These are phyloP conservation scores for Fraxinus americana DNA, from an alignment of 257 asterid species.

Conservation along the genomic window DNA sequence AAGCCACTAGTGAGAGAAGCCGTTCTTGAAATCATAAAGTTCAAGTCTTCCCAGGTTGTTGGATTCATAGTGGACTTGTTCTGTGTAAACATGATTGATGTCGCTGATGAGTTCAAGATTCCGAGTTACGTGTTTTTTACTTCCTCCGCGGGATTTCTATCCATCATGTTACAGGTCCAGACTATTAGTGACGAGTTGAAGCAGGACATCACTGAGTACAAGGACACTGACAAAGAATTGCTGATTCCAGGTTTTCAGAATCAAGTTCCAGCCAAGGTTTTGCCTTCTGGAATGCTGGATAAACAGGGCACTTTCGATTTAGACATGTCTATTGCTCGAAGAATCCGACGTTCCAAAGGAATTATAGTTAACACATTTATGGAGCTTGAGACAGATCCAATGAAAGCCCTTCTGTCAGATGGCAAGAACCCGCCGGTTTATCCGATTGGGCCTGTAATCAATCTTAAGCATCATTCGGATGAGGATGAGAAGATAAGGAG, in stretches of 20 bases:
- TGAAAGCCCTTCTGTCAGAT: neutral
- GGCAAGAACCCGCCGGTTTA: slow-evolving; percentile 21
- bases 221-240: slow-evolving; percentile 20
- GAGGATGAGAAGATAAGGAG: slow-evolving; percentile 9
- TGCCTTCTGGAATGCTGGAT: slow-evolving; percentile 24
- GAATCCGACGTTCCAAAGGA: slow-evolving; percentile 24
- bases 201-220: slow-evolving; percentile 19
- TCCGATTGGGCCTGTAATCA: slow-evolving; percentile 31
- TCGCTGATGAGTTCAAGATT: slow-evolving; percentile 24
- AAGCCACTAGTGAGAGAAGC: slow-evolving; percentile 38
- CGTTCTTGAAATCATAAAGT: slow-evolving; percentile 3
- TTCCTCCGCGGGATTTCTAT: slow-evolving; percentile 31
- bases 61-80: slow-evolving; percentile 54
- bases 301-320: neutral
- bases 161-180: slow-evolving; percentile 19
- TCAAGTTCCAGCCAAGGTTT: slow-evolving; percentile 26
- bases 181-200: slow-evolving; percentile 13
- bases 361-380: slow-evolving; percentile 32
- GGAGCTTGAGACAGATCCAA: slow-evolving; percentile 24
- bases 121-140: slow-evolving; percentile 28
- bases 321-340: neutral
- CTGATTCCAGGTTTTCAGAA: slow-evolving; percentile 14
- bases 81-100: slow-evolving; percentile 29
- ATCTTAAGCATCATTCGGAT: slow-evolving; percentile 3
- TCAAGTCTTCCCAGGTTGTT: slow-evolving; percentile 9